Evolutionary conservation across 1,139 yeast species (phyloP), one percentile per base, ranked within the genome.

Genomic region (Spathaspora sp.): DNA sequence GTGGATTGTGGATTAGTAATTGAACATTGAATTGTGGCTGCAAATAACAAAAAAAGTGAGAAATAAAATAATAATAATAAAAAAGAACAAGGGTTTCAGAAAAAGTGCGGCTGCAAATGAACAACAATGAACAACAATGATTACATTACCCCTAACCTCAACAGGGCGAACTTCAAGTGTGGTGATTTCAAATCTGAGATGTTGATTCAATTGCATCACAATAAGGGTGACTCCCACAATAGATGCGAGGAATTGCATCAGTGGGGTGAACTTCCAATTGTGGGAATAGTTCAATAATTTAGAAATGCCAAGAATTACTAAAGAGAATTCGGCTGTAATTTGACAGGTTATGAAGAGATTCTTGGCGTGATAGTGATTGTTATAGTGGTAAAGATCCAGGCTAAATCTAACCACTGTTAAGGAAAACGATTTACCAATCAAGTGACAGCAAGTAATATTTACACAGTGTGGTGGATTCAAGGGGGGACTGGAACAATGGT

Each of bases 121-220:
- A 7, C 4, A 31, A 31, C 36, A 31, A 31, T 31, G 4, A 18
- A 18, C 7, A 15, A 13, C 36, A 31, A 31, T n/a, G 5, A 31
- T 13, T 31, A 2, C 5, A 15, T 6, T 11, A 20, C n/a, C 29
- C 29, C n/a, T 9, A 11, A 26, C 29, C 4, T 26, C n/a, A 8
- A 31, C 18, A 15, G 17, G 33, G 36, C 9, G 31, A 11, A 31
- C 13, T 31, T n/a, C 10, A 31, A 31, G 36, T 31, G 36, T 31
- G 36, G 36, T 31, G 36, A 31, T 13, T 13, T 2, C 9, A 7
- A 31, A 13, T 6, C 10, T 5, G 18, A 6, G 16, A 31, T 6
- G 31, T 7, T 31, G 36, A 31, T 13, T 31, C 36, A 31, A 31
- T 31, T 31, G 36, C 36, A 31, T 31, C 36, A 31, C 18, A 31